A percentile compares a stretch with the other conserved stretches of the same genome.
phyloP scores from a whole-genome alignment of 352 stramenopile genomes.

The Globisporangium carolinianum region DNA sequence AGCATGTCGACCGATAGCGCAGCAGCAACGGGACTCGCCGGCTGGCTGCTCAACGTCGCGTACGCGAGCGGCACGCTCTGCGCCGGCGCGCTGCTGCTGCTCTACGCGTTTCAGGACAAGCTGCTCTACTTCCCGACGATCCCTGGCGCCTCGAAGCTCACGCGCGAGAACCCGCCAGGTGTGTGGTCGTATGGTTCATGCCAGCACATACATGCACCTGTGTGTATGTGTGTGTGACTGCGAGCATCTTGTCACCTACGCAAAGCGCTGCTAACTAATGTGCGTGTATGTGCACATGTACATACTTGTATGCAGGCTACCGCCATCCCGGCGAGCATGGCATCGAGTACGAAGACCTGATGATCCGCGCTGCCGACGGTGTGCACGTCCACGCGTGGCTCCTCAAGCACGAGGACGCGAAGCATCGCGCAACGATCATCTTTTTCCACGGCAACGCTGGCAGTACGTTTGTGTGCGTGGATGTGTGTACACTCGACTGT shows the following conservation, averaged over 20 bases:
- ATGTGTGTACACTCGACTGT: no score
- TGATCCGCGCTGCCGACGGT: slow-evolving; percentile 79
- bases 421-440: slow-evolving; percentile 77
- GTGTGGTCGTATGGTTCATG: neutral
- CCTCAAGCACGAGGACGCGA: slow-evolving; percentile 74
- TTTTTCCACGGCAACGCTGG: slow-evolving; percentile 96
- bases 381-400: slow-evolving; percentile 90
- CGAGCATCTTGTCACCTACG: no score
- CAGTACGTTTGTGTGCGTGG: slow-evolving; percentile 33
- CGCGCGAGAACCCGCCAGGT: slow-evolving; percentile 76
- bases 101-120: slow-evolving; percentile 80
- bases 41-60: slow-evolving; percentile 56
- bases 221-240: neutral
- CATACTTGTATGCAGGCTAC: slow-evolving; percentile 47
- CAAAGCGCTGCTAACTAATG: neutral
- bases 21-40: slow-evolving; percentile 13
- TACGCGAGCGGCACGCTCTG: slow-evolving; percentile 60
- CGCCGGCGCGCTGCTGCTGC: slow-evolving; percentile 50
- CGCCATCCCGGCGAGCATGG: slow-evolving; percentile 78
- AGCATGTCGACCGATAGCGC: slow-evolving; percentile 35
- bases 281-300: neutral
- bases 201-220: neutral
- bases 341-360: slow-evolving; percentile 88
- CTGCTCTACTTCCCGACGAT: slow-evolving; percentile 82
- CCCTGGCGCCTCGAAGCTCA: slow-evolving; percentile 69